A percentile compares a stretch with the other conserved stretches of the same genome.
These are phyloP conservation scores for Zymoseptoria brevis DNA, from an alignment of 2,329 filamentous ascomycete species.

Conservation along the genomic window DNA sequence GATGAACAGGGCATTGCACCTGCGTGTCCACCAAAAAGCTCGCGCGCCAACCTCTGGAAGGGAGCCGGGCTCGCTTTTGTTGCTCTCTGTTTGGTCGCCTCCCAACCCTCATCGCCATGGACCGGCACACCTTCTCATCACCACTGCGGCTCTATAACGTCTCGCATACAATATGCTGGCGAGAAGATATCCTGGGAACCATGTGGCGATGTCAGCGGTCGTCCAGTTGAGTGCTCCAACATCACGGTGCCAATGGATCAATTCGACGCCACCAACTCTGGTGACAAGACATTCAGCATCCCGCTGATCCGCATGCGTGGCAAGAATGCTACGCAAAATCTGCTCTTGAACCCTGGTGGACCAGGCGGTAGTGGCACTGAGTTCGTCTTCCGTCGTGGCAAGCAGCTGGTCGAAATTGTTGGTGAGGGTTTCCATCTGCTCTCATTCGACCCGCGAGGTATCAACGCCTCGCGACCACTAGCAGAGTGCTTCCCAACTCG, in stretches of 20 bases:
- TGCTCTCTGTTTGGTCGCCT: not conserved
- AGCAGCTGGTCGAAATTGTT: conserved; percentile 17
- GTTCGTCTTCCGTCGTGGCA: conserved; percentile 16
- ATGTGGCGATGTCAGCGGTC: conserved; percentile 14
- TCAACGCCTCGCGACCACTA: conserved; percentile 14
- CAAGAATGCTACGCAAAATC: conserved; percentile 8
- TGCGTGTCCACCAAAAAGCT: not conserved
- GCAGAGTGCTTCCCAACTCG: conserved; percentile 15
- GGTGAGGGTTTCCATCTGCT: conserved; percentile 17
- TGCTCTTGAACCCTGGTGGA: conserved; percentile 16
- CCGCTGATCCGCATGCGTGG: conserved; percentile 13
- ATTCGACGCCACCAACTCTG: conserved; percentile 16
- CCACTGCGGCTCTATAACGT: not conserved
- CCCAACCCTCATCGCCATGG: not conserved
- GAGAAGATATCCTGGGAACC: conserved; percentile 16
- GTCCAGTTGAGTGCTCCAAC: conserved; percentile 12
- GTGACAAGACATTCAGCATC: conserved; percentile 17
- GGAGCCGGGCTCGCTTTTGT: not conserved
- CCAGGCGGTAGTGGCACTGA: conserved; percentile 16
- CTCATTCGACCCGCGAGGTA: conserved; percentile 17
- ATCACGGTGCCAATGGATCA: conserved; percentile 18
- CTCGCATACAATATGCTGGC: conserved; percentile 7
- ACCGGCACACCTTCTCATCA: not conserved
- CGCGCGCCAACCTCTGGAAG: not conserved
- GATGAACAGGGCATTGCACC: not conserved